Evolutionary conservation across 1,284 basidiomycete species (phyloP), one percentile per base, ranked within the genome.

Genomic region (Ustilago shanxiensis): DNA sequence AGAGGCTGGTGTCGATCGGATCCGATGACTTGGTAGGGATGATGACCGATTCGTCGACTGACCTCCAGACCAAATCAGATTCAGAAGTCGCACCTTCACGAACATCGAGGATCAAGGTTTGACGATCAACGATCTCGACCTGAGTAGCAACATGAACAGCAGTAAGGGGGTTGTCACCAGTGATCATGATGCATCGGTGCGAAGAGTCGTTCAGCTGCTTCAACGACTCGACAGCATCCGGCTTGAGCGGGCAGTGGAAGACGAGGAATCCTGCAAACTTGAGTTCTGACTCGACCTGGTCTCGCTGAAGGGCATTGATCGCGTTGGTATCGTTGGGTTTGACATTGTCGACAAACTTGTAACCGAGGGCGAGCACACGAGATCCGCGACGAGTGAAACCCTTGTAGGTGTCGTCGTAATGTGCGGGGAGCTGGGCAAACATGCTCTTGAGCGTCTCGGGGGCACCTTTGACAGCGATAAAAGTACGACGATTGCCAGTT

Each of bases 121-220:
- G 80, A 14, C 84, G 79, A 58, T 82, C 78, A 5, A 86, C 83
- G 44, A 86, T 86, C 61, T 86, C 84, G 39, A 86, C 84, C 63
- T 86, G 81, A 24, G 66, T 72, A 9, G 84, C 84, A 7, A 86
- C 80, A 53, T 85, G 84, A 18, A 84, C 77, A 3, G 83, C 84
- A 24, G 84, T 86, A 33, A 86, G 59, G 31, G 84, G 83, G 65
- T 85, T 84, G 80, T 86, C 84, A n/a, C 84, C 84, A 7, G 84
- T 86, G 50, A 86, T 86, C 84, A 86, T 86, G 66, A 86, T 83
- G 58, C 84, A 82, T 33, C 84, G 79, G 72, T 86, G 84, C 39
- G 82, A 82, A 35, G 84, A 84, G 68, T 85, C 84, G 62, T 81
- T 81, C 56, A 85, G 73, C 72, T 83, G 78, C 60, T 80, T 79